Conservation (phyloP, 2,329 filamentous ascomycete genomes). For the Aspergillus ruber region DNA sequence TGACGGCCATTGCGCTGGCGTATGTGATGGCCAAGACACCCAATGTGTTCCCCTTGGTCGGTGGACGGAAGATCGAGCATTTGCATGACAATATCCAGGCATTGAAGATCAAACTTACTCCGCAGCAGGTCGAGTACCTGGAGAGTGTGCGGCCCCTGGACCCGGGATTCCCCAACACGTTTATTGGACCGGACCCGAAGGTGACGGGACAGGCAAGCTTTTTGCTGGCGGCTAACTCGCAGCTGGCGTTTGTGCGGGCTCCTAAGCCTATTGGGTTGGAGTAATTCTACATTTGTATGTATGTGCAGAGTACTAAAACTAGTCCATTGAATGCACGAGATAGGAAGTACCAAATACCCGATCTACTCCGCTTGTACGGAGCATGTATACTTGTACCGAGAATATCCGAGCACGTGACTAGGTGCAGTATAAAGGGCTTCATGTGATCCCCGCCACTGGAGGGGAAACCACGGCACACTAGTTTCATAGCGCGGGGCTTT, state of each 20-base stretch:
- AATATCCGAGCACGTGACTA: too few relatives aligned
- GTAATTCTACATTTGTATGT: background rate
- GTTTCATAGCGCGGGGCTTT: too few relatives aligned
- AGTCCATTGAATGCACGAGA: too few relatives aligned
- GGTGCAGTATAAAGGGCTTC: too few relatives aligned
- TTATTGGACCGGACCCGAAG: slow-evolving; percentile 40
- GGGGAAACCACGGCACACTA: too few relatives aligned
- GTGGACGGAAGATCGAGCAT: slow-evolving; percentile 63
- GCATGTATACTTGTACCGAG: too few relatives aligned
- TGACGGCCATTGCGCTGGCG: slow-evolving; percentile 62
- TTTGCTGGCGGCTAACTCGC: slow-evolving; percentile 7
- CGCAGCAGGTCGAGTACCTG: slow-evolving; percentile 60
- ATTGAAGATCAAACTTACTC: slow-evolving; percentile 41
- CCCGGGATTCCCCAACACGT: slow-evolving; percentile 59
- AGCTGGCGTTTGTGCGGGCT: slow-evolving; percentile 15
- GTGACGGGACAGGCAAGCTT: slow-evolving; percentile 9
- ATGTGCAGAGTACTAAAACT: background rate
- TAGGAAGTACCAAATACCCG: too few relatives aligned
- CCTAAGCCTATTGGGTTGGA: slow-evolving; percentile 12
- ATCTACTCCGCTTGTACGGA: too few relatives aligned
- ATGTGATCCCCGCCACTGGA: too few relatives aligned
- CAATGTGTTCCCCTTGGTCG: slow-evolving; percentile 68
- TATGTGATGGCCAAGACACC: slow-evolving; percentile 69
- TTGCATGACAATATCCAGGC: slow-evolving; percentile 36
- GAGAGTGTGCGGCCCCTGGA: slow-evolving; percentile 58